Evolutionary conservation across 495 filamentous ascomycete species (phyloP), one percentile per base, ranked within the genome.

Genomic region (Hypoxylon crocopeplum): DNA sequence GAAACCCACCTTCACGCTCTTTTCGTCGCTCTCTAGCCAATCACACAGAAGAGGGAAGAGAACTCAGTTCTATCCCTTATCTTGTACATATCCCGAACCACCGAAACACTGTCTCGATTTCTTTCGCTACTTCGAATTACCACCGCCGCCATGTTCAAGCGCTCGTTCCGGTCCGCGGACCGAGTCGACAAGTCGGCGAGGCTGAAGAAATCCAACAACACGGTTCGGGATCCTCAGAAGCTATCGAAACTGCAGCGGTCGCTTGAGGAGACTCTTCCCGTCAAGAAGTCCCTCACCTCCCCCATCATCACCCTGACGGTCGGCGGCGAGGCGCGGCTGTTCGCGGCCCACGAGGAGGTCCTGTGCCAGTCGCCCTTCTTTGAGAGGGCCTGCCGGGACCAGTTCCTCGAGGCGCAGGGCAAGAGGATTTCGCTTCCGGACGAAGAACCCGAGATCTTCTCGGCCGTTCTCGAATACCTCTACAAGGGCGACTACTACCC

Each of bases 401-500:
- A 85, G 53, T 87, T 85, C 75, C 78, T 84, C 71, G 80, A 84
- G 67, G 70, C 84, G 41, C 70, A 78, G 63, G 77, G 79, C 69
- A 89, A 87, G 72, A 83, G 83, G 56, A 87, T 96, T 75, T 77
- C 85, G 42, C 85, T 97, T 38, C 88, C 91, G 7, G 84, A 92
- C 66, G 92, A 96, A 75, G 84, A 92, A 67, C 88, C 93, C 17
- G 91, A 95, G 73, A 82, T 94, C 72, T 90, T 97, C 78, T 93
- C 91, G 62, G 90, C 86, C 21, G 81, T 97, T 27, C 88, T 97
- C 64, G 92, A 96, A 71, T 96, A 91, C 71, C 87, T 96, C 55
- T 96, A 96, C 84, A 92, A 93, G 76, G 82, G 92, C 78, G 92
- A 96, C 75, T 97, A 97, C 76, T 93, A 88, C 63, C 93, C 89